phyloP scores from a whole-genome alignment of 768 basidiomycete genomes.

The Daedaleopsis sinensis region DNA sequence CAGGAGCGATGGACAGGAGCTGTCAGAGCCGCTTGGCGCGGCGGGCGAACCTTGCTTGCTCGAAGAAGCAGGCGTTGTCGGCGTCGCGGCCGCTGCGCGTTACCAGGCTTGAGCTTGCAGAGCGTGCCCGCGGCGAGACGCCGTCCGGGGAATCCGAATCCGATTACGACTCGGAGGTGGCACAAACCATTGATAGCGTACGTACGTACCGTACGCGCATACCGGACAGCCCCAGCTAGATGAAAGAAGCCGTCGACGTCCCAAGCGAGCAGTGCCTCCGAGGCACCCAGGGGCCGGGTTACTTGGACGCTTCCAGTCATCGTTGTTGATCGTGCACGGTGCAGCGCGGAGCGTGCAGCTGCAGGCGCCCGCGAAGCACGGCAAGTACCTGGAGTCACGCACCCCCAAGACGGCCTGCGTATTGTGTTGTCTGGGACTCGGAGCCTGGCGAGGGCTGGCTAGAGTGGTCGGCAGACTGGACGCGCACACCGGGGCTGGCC shows the following conservation, averaged over 20 bases:
- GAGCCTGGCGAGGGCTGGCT: neutral
- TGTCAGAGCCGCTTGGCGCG: constrained; percentile 3
- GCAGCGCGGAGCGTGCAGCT: too few species aligned
- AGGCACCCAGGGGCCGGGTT: constrained; percentile 9
- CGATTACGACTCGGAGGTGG: constrained; percentile 19
- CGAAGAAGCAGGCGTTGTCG: constrained; percentile 14
- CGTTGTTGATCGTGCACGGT: neutral
- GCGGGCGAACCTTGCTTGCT: constrained; percentile 7
- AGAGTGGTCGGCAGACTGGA: neutral
- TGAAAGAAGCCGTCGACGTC: constrained; percentile 12
- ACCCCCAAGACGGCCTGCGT: too few species aligned
- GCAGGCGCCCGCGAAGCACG: neutral
- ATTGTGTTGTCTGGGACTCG: too few species aligned
- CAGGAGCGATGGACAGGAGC: constrained; percentile 15
- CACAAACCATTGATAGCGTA: neutral
- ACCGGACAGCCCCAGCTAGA: constrained; percentile 18
- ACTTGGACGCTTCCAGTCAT: neutral
- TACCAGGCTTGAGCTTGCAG: neutral
- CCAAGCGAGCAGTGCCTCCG: constrained; percentile 20
- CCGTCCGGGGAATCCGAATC: constrained; percentile 19
- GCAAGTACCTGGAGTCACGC: neutral
- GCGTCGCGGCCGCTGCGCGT: neutral
- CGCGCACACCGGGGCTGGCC: neutral
- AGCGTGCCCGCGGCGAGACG: constrained; percentile 4
- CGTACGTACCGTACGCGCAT: neutral